Conservation (phyloP, 345 rosid genomes). For the Arabis hirsuta region DNA sequence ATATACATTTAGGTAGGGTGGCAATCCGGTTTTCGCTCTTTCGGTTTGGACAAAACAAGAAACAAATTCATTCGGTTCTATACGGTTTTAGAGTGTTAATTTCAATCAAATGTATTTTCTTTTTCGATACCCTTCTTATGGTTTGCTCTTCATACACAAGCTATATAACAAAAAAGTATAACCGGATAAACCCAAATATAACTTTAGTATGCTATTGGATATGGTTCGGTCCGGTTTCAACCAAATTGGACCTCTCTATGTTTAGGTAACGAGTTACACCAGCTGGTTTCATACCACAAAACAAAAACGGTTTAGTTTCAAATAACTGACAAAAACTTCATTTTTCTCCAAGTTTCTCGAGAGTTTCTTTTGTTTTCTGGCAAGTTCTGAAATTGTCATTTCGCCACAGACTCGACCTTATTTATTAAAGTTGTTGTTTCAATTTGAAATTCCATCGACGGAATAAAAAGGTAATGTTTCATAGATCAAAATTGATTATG, state of each 20-base stretch:
- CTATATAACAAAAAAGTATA: background rate
- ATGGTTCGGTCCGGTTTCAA: constrained; percentile 3
- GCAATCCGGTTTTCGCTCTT: background rate
- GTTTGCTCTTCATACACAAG: background rate
- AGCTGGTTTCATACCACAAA: constrained; percentile 5
- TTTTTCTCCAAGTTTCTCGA: constrained; percentile 29
- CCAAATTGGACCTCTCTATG: background rate
- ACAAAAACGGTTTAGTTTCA: background rate
- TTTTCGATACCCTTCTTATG: constrained; percentile 3
- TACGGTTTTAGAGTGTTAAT: background rate
- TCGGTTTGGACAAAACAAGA: background rate
- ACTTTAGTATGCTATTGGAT: background rate
- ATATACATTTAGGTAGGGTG: background rate
- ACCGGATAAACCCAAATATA: background rate
- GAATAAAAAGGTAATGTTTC: constrained; percentile 25
- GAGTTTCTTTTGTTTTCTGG: background rate
- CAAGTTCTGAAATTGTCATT: background rate
- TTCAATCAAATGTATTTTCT: background rate
- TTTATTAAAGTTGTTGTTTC: background rate
- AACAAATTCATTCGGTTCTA: constrained; percentile 1
- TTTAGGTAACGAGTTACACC: background rate
- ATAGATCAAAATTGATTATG: constrained; percentile 14
- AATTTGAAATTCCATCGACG: background rate
- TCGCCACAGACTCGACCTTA: constrained; percentile 8
- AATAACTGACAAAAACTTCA: background rate